Percentiles rank a stretch among this genome's conserved stretches.
Evolutionary conservation across 2,329 filamentous ascomycete species (phyloP).

Genomic region (Gremmenia infestans): DNA sequence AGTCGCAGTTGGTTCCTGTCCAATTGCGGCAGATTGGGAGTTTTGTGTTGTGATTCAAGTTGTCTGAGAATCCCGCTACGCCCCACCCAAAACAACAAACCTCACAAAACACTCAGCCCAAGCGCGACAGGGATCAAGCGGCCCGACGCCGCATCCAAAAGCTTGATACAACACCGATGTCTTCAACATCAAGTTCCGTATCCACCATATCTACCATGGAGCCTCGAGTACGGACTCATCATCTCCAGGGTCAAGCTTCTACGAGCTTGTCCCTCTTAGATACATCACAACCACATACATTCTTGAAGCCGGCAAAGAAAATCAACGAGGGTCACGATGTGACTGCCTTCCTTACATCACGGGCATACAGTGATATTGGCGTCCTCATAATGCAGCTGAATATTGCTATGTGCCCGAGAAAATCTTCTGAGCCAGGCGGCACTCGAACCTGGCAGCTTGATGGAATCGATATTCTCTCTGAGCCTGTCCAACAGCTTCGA

Average conservation of each 20-base stretch:
- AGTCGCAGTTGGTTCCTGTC: too few species aligned
- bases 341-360: conserved; percentile 69
- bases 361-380: conserved; percentile 82
- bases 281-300: conserved; percentile 46
- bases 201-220: conserved; percentile 7
- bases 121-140: not conserved
- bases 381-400: conserved; percentile 88
- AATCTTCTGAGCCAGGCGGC: conserved; percentile 36
- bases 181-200: not conserved
- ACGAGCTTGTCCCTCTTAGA: conserved; percentile 37
- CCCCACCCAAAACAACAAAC: too few species aligned
- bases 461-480: conserved; percentile 37
- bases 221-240: not conserved
- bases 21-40: too few species aligned
- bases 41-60: too few species aligned
- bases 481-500: conserved; percentile 57
- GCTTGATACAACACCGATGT: not conserved
- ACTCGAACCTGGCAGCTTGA: conserved; percentile 48
- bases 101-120: too few species aligned
- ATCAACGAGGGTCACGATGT: conserved; percentile 87
- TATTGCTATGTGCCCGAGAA: conserved; percentile 72
- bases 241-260: conserved; percentile 1
- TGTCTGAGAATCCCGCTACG: too few species aligned
- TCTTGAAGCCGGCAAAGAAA: conserved; percentile 66
- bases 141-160: not conserved